These are phyloP conservation scores for Biscogniauxia marginata DNA, from an alignment of 2,329 filamentous ascomycete genomes.

Conservation along the genomic window DNA sequence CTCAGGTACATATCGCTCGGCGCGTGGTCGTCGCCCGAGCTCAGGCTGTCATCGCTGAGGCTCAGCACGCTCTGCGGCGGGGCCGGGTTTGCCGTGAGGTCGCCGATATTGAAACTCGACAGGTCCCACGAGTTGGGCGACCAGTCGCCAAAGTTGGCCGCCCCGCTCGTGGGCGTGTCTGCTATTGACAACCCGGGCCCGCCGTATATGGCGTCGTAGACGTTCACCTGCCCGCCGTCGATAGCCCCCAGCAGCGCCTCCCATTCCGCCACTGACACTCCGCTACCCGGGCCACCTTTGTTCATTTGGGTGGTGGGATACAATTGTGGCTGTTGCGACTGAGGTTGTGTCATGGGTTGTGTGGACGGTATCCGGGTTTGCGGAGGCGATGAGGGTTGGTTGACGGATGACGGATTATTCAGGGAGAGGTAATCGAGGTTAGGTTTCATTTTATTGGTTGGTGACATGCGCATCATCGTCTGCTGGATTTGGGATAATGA, in stretches of 20 bases:
- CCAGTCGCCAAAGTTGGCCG: conserved; percentile 45
- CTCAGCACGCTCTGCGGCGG: conserved; percentile 54
- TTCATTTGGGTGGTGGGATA: conserved; percentile 37
- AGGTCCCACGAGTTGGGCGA: conserved; percentile 59
- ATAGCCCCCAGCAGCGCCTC: conserved; percentile 77
- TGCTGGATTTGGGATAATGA: conserved; percentile 45
- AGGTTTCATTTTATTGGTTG: conserved; percentile 34
- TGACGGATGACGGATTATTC: conserved; percentile 44
- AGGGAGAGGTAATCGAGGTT: conserved; percentile 62
- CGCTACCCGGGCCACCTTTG: conserved; percentile 38
- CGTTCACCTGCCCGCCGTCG: conserved; percentile 75
- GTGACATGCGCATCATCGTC: conserved; percentile 37
- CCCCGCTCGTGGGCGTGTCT: conserved; percentile 42
- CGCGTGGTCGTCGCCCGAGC: conserved; percentile 52
- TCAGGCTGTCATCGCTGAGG: conserved; percentile 57
- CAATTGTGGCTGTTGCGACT: conserved; percentile 29
- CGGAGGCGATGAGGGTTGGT: conserved; percentile 49
- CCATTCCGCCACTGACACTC: conserved; percentile 70
- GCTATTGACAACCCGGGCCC: conserved; percentile 53
- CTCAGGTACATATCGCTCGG: conserved; percentile 46
- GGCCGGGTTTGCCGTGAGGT: conserved; percentile 41
- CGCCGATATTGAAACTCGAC: conserved; percentile 48
- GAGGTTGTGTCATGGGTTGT: conserved; percentile 31
- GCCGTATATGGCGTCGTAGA: conserved; percentile 82
- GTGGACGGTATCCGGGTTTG: conserved; percentile 40